These are phyloP conservation scores for Sclerotinia nivalis DNA, from an alignment of 2,329 filamentous ascomycete species.

Conservation along the genomic window DNA sequence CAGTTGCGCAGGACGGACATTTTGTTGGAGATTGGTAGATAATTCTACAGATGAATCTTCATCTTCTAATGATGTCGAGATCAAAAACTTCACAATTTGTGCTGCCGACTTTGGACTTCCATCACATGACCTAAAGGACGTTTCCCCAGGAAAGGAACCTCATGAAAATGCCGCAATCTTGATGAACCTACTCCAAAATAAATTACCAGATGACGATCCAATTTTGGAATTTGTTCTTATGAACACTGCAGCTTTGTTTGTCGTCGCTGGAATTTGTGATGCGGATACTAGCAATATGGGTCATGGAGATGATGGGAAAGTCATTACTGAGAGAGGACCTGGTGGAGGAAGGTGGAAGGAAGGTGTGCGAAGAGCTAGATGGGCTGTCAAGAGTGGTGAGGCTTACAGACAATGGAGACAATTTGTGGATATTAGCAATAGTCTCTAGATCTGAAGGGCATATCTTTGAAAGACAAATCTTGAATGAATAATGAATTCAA, in stretches of 20 bases:
- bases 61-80: conserved; percentile 49
- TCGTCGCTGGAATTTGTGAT: conserved; percentile 83
- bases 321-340: conserved; percentile 79
- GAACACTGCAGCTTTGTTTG: conserved; percentile 87
- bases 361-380: conserved; percentile 81
- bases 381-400: conserved; percentile 83
- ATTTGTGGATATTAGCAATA: conserved; percentile 73
- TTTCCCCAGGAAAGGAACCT: conserved; percentile 83
- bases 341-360: conserved; percentile 93
- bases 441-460: conserved; percentile 23
- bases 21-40: conserved; percentile 79
- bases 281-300: conserved; percentile 79
- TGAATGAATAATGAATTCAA: not conserved
- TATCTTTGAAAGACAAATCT: not conserved
- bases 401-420: conserved; percentile 80
- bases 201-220: conserved; percentile 74
- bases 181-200: conserved; percentile 70
- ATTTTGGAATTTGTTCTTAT: conserved; percentile 92
- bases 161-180: conserved; percentile 85
- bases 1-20: conserved; percentile 82
- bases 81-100: conserved; percentile 76
- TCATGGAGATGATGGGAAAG: conserved; percentile 73
- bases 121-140: conserved; percentile 70
- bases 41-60: conserved; percentile 45
- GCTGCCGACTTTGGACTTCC: conserved; percentile 87